These are phyloP conservation scores for Mitragyna speciosa DNA, from an alignment of 257 asterid species.

Conservation along the genomic window DNA sequence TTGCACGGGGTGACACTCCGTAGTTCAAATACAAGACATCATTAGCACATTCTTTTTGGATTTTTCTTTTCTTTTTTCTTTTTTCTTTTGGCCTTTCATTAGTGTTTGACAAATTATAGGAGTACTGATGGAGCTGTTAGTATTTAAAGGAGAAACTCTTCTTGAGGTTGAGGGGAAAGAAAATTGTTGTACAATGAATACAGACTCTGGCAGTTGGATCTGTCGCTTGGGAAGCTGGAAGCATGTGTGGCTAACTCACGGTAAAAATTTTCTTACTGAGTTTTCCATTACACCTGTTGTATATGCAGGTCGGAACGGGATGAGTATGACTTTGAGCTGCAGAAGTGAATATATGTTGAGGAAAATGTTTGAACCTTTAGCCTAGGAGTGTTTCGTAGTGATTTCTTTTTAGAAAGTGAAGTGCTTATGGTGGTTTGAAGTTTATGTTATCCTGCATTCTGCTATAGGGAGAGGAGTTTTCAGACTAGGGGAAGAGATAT, in stretches of 20 bases:
- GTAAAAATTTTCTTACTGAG: background rate
- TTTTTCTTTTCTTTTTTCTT: background rate
- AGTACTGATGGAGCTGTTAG: background rate
- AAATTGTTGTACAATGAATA: constrained; percentile 22
- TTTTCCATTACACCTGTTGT: background rate
- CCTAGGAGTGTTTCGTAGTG: background rate
- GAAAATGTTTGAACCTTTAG: background rate
- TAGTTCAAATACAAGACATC: constrained; percentile 66
- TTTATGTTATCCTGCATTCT: background rate
- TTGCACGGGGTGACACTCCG: constrained; percentile 92
- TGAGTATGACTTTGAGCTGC: background rate
- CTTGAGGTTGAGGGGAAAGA: background rate
- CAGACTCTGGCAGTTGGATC: background rate
- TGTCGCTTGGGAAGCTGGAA: background rate
- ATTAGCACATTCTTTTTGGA: constrained; percentile 26
- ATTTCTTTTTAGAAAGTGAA: background rate
- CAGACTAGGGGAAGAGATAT: too few species aligned
- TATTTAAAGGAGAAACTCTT: background rate
- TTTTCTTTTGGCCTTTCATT: background rate
- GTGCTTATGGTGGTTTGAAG: background rate
- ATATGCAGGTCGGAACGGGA: background rate
- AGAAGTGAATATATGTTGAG: background rate
- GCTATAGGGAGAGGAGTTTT: background rate
- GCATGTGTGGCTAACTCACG: background rate
- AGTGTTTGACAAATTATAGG: constrained; percentile 6